Conservation (phyloP, 164 flowering plant genomes). For the Taxillus chinensis region DNA sequence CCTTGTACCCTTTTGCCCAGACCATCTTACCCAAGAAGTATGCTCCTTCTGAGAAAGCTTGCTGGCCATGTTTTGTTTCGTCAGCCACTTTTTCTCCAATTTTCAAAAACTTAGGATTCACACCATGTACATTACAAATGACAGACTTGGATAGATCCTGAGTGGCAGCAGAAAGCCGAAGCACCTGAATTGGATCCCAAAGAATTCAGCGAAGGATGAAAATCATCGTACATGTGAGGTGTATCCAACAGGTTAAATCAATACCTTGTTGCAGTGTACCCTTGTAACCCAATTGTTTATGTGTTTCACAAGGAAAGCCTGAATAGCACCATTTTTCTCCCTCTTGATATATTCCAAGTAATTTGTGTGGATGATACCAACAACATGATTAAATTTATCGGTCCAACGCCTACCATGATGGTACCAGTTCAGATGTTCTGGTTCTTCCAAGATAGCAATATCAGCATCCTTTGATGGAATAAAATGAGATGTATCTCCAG, state of each 20-base stretch:
- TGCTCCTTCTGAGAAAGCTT: conserved; percentile 85
- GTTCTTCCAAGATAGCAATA: conserved; percentile 82
- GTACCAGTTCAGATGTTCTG: conserved; percentile 79
- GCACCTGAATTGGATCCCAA: conserved; percentile 43
- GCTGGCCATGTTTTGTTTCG: conserved; percentile 67
- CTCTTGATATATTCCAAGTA: conserved; percentile 76
- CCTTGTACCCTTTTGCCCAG: conserved; percentile 95
- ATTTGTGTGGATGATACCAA: conserved; percentile 76
- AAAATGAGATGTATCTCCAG: conserved; percentile 77
- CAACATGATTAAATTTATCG: conserved; percentile 77
- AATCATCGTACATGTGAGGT: neutral
- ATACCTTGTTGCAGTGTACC: conserved; percentile 72
- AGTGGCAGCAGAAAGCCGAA: conserved; percentile 95
- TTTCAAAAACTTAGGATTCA: conserved; percentile 80
- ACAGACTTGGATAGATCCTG: conserved; percentile 90
- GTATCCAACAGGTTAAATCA: neutral
- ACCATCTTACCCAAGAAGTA: conserved; percentile 98
- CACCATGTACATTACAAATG: conserved; percentile 97
- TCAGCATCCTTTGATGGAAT: conserved; percentile 74
- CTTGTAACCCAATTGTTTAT: conserved; percentile 68
- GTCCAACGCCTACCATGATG: conserved; percentile 86
- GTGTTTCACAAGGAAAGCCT: conserved; percentile 77
- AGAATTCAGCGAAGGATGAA: conserved; percentile 1
- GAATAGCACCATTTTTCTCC: conserved; percentile 72
- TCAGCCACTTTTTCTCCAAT: conserved; percentile 84